Evolutionary conservation across 169 alveolate species (phyloP), one percentile per base, ranked within the genome.

Genomic region (Plasmodium gallinaceum): DNA sequence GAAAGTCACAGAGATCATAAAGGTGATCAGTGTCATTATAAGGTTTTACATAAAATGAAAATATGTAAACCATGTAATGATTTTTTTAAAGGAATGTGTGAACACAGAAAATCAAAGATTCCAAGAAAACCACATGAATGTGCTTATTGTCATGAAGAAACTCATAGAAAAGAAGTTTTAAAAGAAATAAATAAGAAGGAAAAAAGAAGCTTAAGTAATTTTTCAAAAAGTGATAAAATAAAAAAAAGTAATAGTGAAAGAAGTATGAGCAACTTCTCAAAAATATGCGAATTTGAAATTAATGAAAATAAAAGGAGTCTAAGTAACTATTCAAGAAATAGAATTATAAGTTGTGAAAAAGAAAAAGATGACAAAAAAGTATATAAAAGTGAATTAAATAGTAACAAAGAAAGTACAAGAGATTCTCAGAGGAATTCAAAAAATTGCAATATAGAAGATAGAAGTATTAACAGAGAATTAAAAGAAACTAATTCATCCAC

Each of bases 91-190:
- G 46, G 86, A 12, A 52, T 45, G n/a, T 52, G 69, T 37, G 24
- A 22, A n/a, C 45, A 70, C 37, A 70, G 1, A 5, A 32, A 45
- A 48, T n/a, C 62, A 8, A 61, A 9, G 18, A 37, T 18, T 2
- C 42, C 70, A 7, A 20, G 71, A 72, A 61, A 52, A 26, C 43
- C 37, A 62, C 43, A 72, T n/a, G 43, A 72, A 12, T 51, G 69
- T 9, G 69, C 86, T 2, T 72, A 52, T 42, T 57, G 58, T 5
- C 46, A 72, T 20, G 32, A 72, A 5, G 37, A 72, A 22, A 32
- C 66, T 6, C 71, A 52, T 58, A 72, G 43, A 26, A 45, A 24
- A 20, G 26, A 72, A 2, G 39, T 60, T 6, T 60, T 60, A 10
- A 72, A 43, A 72, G 18, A 1, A 72, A 0, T 12, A 12, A 20